Evolutionary conservation across 106 monocot species (phyloP).

Genomic region (Hemerocallis citrina): DNA sequence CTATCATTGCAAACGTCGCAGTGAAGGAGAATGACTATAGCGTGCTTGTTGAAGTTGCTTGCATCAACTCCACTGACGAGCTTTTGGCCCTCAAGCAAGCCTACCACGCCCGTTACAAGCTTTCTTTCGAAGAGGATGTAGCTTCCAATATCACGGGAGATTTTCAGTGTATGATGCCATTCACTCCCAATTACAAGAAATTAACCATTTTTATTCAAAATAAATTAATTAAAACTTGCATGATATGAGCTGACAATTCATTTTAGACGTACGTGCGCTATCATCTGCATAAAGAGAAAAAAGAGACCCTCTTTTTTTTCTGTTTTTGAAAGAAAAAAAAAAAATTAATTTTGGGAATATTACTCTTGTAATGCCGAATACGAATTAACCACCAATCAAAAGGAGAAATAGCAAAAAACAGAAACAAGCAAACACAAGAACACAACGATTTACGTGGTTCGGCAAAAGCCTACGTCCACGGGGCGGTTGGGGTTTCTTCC

Average conservation of each 20-base stretch:
- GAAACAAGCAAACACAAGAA: constrained; percentile 51
- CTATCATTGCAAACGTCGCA: constrained; percentile 51
- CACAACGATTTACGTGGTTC: too few relatives aligned
- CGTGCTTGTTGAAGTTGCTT: constrained; percentile 53
- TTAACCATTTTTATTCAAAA: background rate
- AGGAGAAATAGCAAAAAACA: too few relatives aligned
- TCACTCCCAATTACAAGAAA: background rate
- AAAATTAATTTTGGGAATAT: background rate
- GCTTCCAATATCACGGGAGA: constrained; percentile 34
- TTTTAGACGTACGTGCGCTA: background rate
- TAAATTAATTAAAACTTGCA: background rate
- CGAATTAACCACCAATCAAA: too few relatives aligned
- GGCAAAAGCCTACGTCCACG: too few relatives aligned
- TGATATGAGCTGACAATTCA: too few relatives aligned
- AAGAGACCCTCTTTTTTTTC: background rate
- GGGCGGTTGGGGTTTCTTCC: too few relatives aligned
- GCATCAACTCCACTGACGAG: constrained; percentile 42
- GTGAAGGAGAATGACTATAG: constrained; percentile 27
- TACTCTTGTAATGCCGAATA: too few relatives aligned
- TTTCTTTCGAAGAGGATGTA: constrained; percentile 64
- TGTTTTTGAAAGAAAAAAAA: too few relatives aligned
- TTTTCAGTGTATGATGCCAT: constrained; percentile 20
- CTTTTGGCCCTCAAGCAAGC: constrained; percentile 49
- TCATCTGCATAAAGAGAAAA: background rate
- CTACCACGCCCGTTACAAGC: constrained; percentile 45